Percentiles rank a stretch among this genome's conserved stretches.
These are phyloP conservation scores for Catenaria anguillulae DNA, from an alignment of 371 early-diverging fungal species.

Conservation along the genomic window DNA sequence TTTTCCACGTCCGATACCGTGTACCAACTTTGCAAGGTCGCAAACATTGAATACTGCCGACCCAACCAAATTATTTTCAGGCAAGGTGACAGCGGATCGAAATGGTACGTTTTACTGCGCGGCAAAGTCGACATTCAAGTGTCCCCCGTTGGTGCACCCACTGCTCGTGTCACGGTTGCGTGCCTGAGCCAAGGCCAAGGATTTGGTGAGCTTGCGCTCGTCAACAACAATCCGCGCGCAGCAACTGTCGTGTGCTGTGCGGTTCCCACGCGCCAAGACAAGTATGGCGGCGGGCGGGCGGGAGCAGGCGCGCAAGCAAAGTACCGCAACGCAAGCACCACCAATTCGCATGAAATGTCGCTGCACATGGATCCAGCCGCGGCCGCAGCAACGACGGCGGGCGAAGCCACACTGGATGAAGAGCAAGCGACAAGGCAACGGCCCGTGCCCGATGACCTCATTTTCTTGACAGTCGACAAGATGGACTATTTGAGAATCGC, in stretches of 20 bases:
- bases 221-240: conserved; percentile 61
- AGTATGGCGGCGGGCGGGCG: no score
- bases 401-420: neutral
- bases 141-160: neutral
- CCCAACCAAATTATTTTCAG: neutral
- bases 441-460: neutral
- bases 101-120: neutral
- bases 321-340: no score
- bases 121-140: neutral
- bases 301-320: no score
- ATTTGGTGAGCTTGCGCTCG: conserved; percentile 65
- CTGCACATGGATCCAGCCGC: no score
- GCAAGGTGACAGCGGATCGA: neutral
- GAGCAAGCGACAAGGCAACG: neutral
- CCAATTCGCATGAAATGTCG: no score
- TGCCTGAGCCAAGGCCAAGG: conserved; percentile 15
- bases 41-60: neutral
- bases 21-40: neutral
- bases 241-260: conserved; percentile 52
- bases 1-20: neutral
- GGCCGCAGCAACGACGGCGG: no score
- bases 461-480: neutral
- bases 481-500: neutral
- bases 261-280: neutral
- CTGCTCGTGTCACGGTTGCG: neutral